Evolutionary conservation across 1,284 basidiomycete species (phyloP), one percentile per base, ranked within the genome.

Genomic region (Spongiforma sp.): DNA sequence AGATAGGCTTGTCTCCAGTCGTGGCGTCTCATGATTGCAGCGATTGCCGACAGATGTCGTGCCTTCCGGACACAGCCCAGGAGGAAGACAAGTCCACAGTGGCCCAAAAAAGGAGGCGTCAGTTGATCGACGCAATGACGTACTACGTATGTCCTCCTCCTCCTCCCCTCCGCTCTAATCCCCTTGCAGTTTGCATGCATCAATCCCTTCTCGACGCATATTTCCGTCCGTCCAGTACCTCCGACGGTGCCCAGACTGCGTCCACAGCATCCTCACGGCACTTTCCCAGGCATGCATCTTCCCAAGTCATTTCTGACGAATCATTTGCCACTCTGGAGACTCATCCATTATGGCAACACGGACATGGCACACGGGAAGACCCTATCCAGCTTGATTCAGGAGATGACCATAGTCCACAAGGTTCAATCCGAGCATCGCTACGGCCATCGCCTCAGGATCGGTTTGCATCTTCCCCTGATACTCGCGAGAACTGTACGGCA

Each of bases 61-160:
- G 46, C 59, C 48, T 62, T 46, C 54, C 37, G n/a, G 33, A 54
- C 66, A 54, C 52, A 32, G 52, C 52, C 52, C 33, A 28, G 52
- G 30, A n/a, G 52, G 24, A 33, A 37, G 15, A 15, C n/a, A n/a
- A n/a, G n/a, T n/a, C n/a, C n/a, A n/a, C n/a, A n/a, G n/a, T 30
- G 30, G 17, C 60, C 73, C 71, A 34, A 65, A 74, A 71, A 73
- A 65, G 73, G 71, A 37, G 48, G 28, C 7, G n/a, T 39, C 36
- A 15, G 64, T 52, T 69, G 71, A 73, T 73, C 71, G 71, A 75
- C 71, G 64, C 54, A 21, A 68, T 73, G 71, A 73, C 71, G 71
- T 73, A 75, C 56, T n/a, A n/a, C n/a, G n/a, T n/a, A n/a, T n/a
- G n/a, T n/a, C n/a, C n/a, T n/a, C n/a, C n/a, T n/a, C n/a, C n/a